These are phyloP conservation scores for Phaeosphaeriaceae sp. DNA, from an alignment of 2,329 filamentous ascomycete species.

Conservation along the genomic window DNA sequence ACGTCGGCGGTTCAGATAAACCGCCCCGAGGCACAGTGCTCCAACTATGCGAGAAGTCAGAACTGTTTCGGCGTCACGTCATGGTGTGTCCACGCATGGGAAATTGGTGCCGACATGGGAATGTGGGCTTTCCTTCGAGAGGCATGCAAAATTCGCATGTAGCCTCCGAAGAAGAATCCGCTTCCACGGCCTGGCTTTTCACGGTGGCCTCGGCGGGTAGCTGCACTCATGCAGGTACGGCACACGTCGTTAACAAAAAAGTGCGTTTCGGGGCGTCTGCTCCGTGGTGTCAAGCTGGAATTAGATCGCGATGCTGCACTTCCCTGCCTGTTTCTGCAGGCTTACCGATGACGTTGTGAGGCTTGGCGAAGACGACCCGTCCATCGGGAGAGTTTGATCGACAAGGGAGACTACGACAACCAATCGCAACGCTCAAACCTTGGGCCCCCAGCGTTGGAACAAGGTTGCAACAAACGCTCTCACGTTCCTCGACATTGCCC, in stretches of 20 bases:
- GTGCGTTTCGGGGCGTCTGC: slow-evolving; percentile 19
- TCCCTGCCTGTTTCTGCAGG: slow-evolving; percentile 19
- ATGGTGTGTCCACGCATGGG: slow-evolving; percentile 16
- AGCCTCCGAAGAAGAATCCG: slow-evolving; percentile 10
- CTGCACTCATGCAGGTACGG: slow-evolving; percentile 36
- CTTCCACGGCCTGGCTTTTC: slow-evolving; percentile 2
- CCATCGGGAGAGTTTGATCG: slow-evolving; percentile 22
- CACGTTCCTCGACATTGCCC: slow-evolving; percentile 15
- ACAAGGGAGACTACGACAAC: slow-evolving; percentile 16
- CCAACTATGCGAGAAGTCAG: slow-evolving; percentile 6
- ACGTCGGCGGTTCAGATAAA: slow-evolving; percentile 9
- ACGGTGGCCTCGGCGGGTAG: not conserved
- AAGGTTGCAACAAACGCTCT: slow-evolving; percentile 15
- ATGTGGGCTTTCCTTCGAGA: slow-evolving; percentile 17
- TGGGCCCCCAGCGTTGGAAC: slow-evolving; percentile 13
- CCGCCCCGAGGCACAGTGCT: slow-evolving; percentile 3
- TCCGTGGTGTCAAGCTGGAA: slow-evolving; percentile 4
- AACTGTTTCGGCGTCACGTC: slow-evolving; percentile 18
- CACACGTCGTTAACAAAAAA: slow-evolving; percentile 2
- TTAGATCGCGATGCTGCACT: slow-evolving; percentile 34
- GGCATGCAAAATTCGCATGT: slow-evolving; percentile 5
- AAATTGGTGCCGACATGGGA: slow-evolving; percentile 5
- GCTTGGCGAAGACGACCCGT: slow-evolving; percentile 20
- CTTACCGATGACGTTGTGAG: slow-evolving; percentile 38
- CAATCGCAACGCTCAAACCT: slow-evolving; percentile 26